phyloP scores from a whole-genome alignment of 2,329 filamentous ascomycete genomes.

The Neurospora crassa region DNA sequence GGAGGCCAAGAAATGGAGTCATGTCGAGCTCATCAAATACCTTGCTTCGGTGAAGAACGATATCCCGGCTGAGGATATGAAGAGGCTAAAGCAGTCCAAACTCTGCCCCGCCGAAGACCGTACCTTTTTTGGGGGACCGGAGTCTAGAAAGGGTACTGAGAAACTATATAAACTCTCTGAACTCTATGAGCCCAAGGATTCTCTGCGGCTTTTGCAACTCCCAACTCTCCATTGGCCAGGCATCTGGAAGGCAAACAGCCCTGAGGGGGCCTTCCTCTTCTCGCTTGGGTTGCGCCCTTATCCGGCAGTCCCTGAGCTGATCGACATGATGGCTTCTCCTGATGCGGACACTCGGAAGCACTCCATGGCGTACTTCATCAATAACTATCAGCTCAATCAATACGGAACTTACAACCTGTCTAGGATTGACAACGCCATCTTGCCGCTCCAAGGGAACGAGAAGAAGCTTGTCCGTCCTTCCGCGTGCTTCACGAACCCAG shows the following conservation, averaged over 20 bases:
- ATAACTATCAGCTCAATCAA: slow-evolving; percentile 66
- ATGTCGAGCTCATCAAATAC: slow-evolving; percentile 91
- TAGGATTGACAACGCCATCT: slow-evolving; percentile 45
- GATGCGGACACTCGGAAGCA: slow-evolving; percentile 51
- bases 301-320: slow-evolving; percentile 64
- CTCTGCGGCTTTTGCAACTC: slow-evolving; percentile 59
- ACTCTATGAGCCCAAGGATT: slow-evolving; percentile 69
- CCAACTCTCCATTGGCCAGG: slow-evolving; percentile 72
- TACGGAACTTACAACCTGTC: slow-evolving; percentile 59
- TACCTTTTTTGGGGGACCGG: slow-evolving; percentile 17
- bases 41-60: slow-evolving; percentile 82
- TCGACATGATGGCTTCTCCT: slow-evolving; percentile 65
- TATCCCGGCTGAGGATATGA: slow-evolving; percentile 74
- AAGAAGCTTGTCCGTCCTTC: slow-evolving; percentile 60
- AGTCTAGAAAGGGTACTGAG: slow-evolving; percentile 30
- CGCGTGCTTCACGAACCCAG: slow-evolving; percentile 74
- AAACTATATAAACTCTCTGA: slow-evolving; percentile 64
- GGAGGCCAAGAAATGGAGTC: slow-evolving; percentile 65
- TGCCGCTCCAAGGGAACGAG: slow-evolving; percentile 64
- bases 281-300: slow-evolving; percentile 62
- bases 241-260: slow-evolving; percentile 52
- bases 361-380: slow-evolving; percentile 73
- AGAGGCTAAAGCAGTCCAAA: slow-evolving; percentile 63
- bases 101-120: slow-evolving; percentile 74
- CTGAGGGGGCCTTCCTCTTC: slow-evolving; percentile 66